Evolutionary conservation across 2,329 filamentous ascomycete species (phyloP).

Genomic region (Apiospora kogelbergensis): DNA sequence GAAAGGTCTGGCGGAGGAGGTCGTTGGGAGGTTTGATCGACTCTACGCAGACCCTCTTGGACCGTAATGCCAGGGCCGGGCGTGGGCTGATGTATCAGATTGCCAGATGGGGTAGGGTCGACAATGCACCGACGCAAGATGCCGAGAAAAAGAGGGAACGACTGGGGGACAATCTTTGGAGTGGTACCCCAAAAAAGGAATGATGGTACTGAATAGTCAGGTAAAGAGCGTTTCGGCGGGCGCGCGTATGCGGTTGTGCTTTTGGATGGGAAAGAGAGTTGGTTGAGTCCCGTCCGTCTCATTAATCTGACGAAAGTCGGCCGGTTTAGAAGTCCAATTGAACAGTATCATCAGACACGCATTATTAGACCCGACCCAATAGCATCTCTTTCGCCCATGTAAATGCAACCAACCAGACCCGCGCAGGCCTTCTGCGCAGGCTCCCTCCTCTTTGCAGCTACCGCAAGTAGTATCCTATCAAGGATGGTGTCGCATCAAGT

Average conservation of each 20-base stretch:
- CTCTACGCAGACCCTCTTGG: conserved; percentile 1
- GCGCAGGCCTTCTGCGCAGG: not conserved
- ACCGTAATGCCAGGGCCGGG: conserved; percentile 6
- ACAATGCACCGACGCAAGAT: conserved; percentile 1
- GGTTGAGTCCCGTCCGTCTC: conserved; percentile 1
- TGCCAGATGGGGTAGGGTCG: not conserved
- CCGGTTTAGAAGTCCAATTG: not conserved
- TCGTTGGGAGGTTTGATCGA: conserved; percentile 7
- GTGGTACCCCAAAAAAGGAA: not conserved
- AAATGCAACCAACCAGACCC: not conserved
- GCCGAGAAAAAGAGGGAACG: conserved; percentile 1
- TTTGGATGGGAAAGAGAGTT: not conserved
- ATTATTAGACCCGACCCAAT: not conserved
- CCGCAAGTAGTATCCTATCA: not conserved
- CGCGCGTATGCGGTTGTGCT: not conserved
- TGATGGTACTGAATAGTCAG: not conserved
- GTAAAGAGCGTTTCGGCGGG: not conserved
- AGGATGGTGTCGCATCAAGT: not conserved
- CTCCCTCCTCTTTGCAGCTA: not conserved
- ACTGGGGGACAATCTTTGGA: not conserved
- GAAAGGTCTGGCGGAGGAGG: not conserved
- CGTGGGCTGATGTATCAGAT: conserved; percentile 4
- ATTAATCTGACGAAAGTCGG: conserved; percentile 3
- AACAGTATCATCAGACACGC: not conserved
- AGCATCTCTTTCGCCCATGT: not conserved